Conservation (phyloP, 1,284 basidiomycete species). For the Coniferiporia sulphurascens region DNA sequence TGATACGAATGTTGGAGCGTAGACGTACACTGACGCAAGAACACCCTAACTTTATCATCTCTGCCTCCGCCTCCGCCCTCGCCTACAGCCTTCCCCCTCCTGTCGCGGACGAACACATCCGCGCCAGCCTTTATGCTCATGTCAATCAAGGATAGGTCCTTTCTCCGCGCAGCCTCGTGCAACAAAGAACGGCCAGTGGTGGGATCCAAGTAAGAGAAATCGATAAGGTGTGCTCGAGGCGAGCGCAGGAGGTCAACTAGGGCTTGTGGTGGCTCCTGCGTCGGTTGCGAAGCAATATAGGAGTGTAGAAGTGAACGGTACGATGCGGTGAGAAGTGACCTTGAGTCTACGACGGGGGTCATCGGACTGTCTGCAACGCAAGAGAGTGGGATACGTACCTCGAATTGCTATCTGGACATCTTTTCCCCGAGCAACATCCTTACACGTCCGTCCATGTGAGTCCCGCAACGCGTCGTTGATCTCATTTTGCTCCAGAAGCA, state of each 20-base stretch:
- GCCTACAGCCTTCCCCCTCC: slow-evolving; percentile 69
- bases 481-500: slow-evolving; percentile 71
- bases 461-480: slow-evolving; percentile 83
- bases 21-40: slow-evolving; percentile 75
- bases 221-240: slow-evolving; percentile 54
- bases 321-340: slow-evolving; percentile 71
- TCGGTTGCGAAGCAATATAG: slow-evolving; percentile 62
- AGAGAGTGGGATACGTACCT: slow-evolving; percentile 40
- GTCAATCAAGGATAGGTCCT: slow-evolving; percentile 81
- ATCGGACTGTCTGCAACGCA: neutral
- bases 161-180: slow-evolving; percentile 83
- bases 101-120: slow-evolving; percentile 87
- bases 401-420: slow-evolving; percentile 73
- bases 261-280: slow-evolving; percentile 42
- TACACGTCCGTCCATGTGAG: slow-evolving; percentile 61
- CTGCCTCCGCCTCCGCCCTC: slow-evolving; percentile 55
- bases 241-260: slow-evolving; percentile 57
- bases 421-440: slow-evolving; percentile 73
- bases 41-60: slow-evolving; percentile 80
- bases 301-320: slow-evolving; percentile 71
- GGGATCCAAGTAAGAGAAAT: slow-evolving; percentile 72
- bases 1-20: neutral
- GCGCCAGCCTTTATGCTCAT: slow-evolving; percentile 81
- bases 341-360: slow-evolving; percentile 48
- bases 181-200: slow-evolving; percentile 76